A percentile compares a stretch with the other conserved stretches of the same genome.
Evolutionary conservation across 2,329 filamentous ascomycete genomes (phyloP).

Genomic region (Pezicula neosporulosa): DNA sequence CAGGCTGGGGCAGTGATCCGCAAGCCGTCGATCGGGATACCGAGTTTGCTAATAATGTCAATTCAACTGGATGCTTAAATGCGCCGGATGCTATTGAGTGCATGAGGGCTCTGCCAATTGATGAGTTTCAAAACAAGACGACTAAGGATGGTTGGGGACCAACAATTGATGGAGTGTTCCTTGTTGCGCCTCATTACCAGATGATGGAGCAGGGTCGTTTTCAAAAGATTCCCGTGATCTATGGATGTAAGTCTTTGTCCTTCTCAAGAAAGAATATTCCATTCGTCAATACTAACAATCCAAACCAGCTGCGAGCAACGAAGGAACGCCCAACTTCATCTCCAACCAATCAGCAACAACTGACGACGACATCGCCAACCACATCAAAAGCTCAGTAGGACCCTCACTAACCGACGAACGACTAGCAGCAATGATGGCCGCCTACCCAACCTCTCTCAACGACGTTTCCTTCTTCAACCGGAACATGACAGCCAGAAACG

Average conservation of each 20-base stretch:
- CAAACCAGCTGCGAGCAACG: background rate
- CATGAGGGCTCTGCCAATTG: background rate
- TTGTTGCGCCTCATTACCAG: background rate
- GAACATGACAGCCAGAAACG: constrained; percentile 19
- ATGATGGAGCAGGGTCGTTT: background rate
- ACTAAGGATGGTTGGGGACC: background rate
- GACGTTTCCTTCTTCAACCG: constrained; percentile 2
- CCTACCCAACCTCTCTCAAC: background rate
- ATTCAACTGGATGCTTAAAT: background rate
- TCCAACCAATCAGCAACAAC: background rate
- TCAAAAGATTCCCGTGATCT: background rate
- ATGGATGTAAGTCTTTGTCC: background rate
- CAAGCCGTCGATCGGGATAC: background rate
- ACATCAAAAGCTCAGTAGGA: background rate
- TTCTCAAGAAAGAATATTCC: background rate
- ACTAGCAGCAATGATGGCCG: background rate
- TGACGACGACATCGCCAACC: background rate
- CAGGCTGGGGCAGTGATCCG: background rate
- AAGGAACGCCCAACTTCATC: background rate
- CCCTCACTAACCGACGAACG: background rate
- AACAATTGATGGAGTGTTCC: background rate
- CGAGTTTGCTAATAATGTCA: background rate
- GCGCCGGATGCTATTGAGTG: background rate
- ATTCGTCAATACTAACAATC: background rate
- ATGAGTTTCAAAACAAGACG: background rate